Conservation (phyloP, 2,329 filamentous ascomycete species). For the Penicillium polonicum region DNA sequence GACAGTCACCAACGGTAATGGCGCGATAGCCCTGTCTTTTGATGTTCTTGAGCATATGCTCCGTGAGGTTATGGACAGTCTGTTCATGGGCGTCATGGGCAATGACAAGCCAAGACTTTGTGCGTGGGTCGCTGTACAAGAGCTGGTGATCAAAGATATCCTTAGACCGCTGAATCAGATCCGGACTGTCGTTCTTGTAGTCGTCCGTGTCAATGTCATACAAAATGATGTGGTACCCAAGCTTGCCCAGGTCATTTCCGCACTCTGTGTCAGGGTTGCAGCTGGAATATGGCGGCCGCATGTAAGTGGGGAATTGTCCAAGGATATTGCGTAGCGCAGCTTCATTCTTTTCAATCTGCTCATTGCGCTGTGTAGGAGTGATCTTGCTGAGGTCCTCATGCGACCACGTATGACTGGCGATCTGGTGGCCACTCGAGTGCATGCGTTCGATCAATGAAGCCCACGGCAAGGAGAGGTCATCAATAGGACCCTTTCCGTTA, state of each 20-base stretch:
- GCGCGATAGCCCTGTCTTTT: slow-evolving; percentile 35
- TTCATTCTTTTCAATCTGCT: slow-evolving; percentile 50
- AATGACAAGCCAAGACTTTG: slow-evolving; percentile 43
- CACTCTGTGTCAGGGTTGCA: slow-evolving; percentile 41
- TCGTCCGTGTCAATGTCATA: slow-evolving; percentile 51
- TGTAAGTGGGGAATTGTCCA: slow-evolving; percentile 53
- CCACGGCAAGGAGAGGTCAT: slow-evolving; percentile 43
- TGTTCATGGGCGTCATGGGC: slow-evolving; percentile 46
- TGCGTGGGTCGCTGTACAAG: slow-evolving; percentile 22
- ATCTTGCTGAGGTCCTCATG: slow-evolving; percentile 49
- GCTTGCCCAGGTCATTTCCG: slow-evolving; percentile 42
- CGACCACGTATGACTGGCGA: slow-evolving; percentile 55
- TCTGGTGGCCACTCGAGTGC: slow-evolving; percentile 48
- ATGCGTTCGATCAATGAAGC: slow-evolving; percentile 43
- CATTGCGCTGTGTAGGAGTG: slow-evolving; percentile 35
- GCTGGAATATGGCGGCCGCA: slow-evolving; percentile 53
- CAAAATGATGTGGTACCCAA: slow-evolving; percentile 52
- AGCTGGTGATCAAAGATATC: slow-evolving; percentile 41
- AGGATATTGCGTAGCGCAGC: slow-evolving; percentile 49
- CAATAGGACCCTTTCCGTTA: slow-evolving; percentile 47
- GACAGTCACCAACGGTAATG: slow-evolving; percentile 47
- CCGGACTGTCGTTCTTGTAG: slow-evolving; percentile 42
- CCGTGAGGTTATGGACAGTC: slow-evolving; percentile 44
- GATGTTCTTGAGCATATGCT: slow-evolving; percentile 40
- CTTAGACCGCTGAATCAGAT: slow-evolving; percentile 41